Evolutionary conservation across 2,329 filamentous ascomycete genomes (phyloP).

Genomic region (Epichloe uncinata): DNA sequence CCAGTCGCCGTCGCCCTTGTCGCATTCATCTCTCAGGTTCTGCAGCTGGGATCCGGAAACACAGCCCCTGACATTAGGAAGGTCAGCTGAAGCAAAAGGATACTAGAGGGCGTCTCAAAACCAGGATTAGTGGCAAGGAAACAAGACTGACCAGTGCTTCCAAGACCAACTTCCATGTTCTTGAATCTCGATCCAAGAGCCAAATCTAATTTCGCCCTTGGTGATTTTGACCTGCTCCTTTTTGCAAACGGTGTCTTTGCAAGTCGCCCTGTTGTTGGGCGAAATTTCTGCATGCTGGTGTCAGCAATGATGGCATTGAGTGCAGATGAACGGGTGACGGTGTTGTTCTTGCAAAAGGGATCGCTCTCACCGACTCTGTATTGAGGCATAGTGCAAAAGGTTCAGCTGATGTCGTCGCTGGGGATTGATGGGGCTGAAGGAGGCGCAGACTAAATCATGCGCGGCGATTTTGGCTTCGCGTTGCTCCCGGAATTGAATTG

Average conservation of each 20-base stretch:
- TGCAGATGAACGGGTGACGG: neutral
- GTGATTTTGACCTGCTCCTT: slow-evolving; percentile 53
- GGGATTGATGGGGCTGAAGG: neutral
- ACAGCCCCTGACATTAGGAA: slow-evolving; percentile 56
- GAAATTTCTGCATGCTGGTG: slow-evolving; percentile 49
- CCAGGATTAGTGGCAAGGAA: neutral
- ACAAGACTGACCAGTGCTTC: slow-evolving; percentile 64
- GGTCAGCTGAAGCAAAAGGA: neutral
- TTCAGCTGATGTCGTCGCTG: neutral
- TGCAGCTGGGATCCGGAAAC: slow-evolving; percentile 62
- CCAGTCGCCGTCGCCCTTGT: slow-evolving; percentile 29
- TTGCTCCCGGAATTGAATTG: neutral
- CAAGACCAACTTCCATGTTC: slow-evolving; percentile 56
- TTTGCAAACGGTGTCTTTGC: slow-evolving; percentile 63
- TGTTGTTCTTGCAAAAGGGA: neutral
- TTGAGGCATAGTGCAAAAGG: slow-evolving; percentile 20
- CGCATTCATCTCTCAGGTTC: slow-evolving; percentile 47
- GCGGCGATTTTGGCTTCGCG: neutral
- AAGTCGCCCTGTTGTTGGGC: slow-evolving; percentile 58
- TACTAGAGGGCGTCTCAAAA: neutral
- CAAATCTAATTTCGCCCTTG: slow-evolving; percentile 71
- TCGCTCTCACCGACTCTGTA: slow-evolving; percentile 32
- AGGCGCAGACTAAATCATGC: neutral
- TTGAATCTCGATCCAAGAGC: slow-evolving; percentile 52
- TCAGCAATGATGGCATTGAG: neutral